Conservation (phyloP, 768 basidiomycete genomes). For the Antrodiella citrinella region DNA sequence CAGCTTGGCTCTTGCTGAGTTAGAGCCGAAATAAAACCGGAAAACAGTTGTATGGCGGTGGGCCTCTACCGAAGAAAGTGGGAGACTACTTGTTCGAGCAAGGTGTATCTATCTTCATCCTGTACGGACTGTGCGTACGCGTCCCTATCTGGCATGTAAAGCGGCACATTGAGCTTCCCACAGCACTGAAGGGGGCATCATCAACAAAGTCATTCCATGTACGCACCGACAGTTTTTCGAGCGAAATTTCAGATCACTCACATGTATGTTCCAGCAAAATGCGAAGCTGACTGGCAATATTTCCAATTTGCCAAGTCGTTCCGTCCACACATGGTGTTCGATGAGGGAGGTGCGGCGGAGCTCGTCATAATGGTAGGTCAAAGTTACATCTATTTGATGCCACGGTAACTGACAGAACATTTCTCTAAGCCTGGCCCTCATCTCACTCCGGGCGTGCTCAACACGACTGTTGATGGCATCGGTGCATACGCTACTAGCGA, state of each 20-base stretch:
- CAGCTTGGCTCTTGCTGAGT: background rate
- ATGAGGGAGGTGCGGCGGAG: slow-evolving; percentile 16
- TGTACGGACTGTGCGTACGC: slow-evolving; percentile 11
- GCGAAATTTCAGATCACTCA: background rate
- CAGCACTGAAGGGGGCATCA: slow-evolving; percentile 10
- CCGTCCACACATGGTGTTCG: slow-evolving; percentile 11
- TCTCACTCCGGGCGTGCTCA: slow-evolving; percentile 17
- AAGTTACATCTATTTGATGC: background rate
- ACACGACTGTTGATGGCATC: slow-evolving; percentile 22
- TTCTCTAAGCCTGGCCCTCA: background rate
- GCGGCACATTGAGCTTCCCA: background rate
- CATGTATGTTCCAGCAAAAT: slow-evolving; percentile 5
- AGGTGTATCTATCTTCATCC: slow-evolving; percentile 6
- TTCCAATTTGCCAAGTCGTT: slow-evolving; percentile 12
- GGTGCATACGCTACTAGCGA: slow-evolving; percentile 31
- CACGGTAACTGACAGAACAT: background rate
- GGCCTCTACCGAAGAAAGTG: slow-evolving; percentile 8
- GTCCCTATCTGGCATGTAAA: too few relatives aligned
- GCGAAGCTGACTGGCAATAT: slow-evolving; percentile 18
- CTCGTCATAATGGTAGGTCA: slow-evolving; percentile 15
- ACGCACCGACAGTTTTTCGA: background rate
- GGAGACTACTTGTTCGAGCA: slow-evolving; percentile 9
- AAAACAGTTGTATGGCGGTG: slow-evolving; percentile 12
- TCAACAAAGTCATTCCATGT: slow-evolving; percentile 7
- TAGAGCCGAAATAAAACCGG: background rate